phyloP scores from a whole-genome alignment of 1,139 yeast genomes.

The Nadsonia starkeyi-henricii region DNA sequence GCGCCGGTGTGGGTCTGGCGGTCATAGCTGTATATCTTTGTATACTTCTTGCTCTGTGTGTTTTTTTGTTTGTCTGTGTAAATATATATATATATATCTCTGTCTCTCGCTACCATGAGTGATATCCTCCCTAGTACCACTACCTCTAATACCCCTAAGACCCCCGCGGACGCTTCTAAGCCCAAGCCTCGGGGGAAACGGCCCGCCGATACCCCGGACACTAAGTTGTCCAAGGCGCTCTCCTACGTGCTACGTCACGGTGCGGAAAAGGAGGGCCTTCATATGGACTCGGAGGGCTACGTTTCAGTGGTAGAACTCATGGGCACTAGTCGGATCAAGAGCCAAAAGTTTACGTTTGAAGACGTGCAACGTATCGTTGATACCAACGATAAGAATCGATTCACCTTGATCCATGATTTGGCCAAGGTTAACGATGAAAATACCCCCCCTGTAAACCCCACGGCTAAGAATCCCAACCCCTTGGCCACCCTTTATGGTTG shows the following conservation, averaged over 20 bases:
- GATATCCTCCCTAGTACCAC: no score
- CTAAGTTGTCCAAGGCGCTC: slow-evolving; percentile 53
- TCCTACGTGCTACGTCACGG: slow-evolving; percentile 74
- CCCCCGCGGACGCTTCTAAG: no score
- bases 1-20: no score
- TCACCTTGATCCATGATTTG: slow-evolving; percentile 25
- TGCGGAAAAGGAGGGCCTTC: slow-evolving; percentile 55
- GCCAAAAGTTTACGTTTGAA: slow-evolving; percentile 31
- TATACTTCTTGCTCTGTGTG: no score
- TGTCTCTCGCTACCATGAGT: no score
- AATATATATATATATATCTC: no score
- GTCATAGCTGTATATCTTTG: no score
- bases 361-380: slow-evolving; percentile 52
- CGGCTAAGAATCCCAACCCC: slow-evolving; percentile 4
- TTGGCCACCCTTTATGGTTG: slow-evolving; percentile 10
- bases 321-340: slow-evolving; percentile 44
- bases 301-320: slow-evolving; percentile 41
- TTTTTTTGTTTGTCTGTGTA: no score
- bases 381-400: slow-evolving; percentile 58
- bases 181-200: not conserved
- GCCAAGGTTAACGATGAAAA: slow-evolving; percentile 1
- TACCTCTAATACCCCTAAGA: no score
- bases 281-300: slow-evolving; percentile 56
- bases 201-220: slow-evolving; percentile 14
- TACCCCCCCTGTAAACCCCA: slow-evolving; percentile 2